A percentile compares a stretch with the other conserved stretches of the same genome.
Evolutionary conservation across 2,329 filamentous ascomycete genomes (phyloP).

Genomic region (Leptographium procerum): DNA sequence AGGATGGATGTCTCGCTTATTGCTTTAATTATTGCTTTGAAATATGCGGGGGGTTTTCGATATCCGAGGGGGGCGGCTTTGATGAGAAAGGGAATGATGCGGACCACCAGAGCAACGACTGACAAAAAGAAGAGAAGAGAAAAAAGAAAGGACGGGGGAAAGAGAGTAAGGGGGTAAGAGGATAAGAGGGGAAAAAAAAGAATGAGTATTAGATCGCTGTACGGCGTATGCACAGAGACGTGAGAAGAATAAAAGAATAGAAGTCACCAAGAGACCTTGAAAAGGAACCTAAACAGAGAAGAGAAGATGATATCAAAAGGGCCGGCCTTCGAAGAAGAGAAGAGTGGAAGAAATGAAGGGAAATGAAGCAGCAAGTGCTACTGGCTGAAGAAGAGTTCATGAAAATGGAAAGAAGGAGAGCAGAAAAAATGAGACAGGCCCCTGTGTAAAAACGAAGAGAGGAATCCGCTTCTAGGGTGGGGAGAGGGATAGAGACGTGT

Average conservation of each 20-base stretch:
- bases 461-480: neutral
- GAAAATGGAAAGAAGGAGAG: neutral
- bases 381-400: neutral
- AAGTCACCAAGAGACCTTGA: conserved; percentile 15
- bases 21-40: neutral
- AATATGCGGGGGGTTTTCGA: neutral
- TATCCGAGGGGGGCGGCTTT: neutral
- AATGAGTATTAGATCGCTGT: neutral
- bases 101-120: neutral
- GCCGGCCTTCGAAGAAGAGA: neutral
- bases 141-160: neutral
- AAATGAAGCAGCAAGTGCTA: neutral
- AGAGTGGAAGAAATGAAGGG: neutral
- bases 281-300: neutral
- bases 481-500: neutral
- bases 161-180: too few species aligned
- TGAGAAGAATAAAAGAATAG: conserved; percentile 9
- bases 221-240: neutral
- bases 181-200: neutral
- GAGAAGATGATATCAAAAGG: conserved; percentile 8
- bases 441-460: neutral
- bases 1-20: neutral
- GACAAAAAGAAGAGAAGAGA: neutral
- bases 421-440: neutral
- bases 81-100: neutral